Evolutionary conservation across 1,284 basidiomycete species (phyloP).

Genomic region (Hymenochaete sp.): DNA sequence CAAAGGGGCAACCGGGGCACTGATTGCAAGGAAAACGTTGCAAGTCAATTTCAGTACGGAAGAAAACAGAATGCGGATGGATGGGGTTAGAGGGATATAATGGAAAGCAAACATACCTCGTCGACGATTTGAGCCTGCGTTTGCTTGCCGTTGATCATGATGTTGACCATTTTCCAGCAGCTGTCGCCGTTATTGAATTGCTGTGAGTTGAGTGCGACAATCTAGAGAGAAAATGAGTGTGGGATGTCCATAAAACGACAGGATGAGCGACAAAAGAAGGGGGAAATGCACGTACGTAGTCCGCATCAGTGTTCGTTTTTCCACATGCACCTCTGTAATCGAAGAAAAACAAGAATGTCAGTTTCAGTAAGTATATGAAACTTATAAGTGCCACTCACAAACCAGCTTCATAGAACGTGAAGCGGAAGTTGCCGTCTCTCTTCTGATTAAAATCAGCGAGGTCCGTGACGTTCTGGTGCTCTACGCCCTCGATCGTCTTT

Average conservation of each 20-base stretch:
- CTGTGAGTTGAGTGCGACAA: conserved; percentile 37
- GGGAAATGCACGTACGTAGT: conserved; percentile 27
- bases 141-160: conserved; percentile 45
- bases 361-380: neutral
- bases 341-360: neutral
- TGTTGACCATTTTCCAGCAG: conserved; percentile 48
- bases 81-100: neutral
- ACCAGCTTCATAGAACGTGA: conserved; percentile 27
- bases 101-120: conserved; percentile 33
- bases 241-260: neutral
- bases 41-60: conserved; percentile 5
- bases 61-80: conserved; percentile 8
- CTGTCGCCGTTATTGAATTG: conserved; percentile 34
- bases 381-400: conserved; percentile 20
- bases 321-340: conserved; percentile 32
- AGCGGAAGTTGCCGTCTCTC: conserved; percentile 17
- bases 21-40: conserved; percentile 22
- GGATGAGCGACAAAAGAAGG: neutral
- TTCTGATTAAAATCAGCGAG: conserved; percentile 25
- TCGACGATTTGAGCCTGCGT: conserved; percentile 47
- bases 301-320: conserved; percentile 23
- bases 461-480: neutral
- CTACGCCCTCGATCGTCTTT: neutral
- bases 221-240: conserved; percentile 25
- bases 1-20: conserved; percentile 65